A percentile compares a stretch with the other conserved stretches of the same genome.
These are phyloP conservation scores for Allodekkera sacchari DNA, from an alignment of 805 yeast genomes.

Conservation along the genomic window DNA sequence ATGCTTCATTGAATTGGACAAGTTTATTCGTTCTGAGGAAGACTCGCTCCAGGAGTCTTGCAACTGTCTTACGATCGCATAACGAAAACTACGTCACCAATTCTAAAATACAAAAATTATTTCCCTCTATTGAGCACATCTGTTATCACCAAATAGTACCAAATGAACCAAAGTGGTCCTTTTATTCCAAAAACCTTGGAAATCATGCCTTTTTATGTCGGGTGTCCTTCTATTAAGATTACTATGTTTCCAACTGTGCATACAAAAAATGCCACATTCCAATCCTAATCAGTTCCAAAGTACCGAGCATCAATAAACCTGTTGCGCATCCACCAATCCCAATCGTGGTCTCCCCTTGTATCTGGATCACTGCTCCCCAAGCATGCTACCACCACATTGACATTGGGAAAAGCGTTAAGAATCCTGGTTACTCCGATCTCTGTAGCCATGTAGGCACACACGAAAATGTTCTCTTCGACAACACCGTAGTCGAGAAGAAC, in stretches of 20 bases:
- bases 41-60: too few relatives aligned
- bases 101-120: too few relatives aligned
- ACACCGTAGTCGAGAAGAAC: conserved; percentile 79
- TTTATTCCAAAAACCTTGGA: background rate
- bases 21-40: too few relatives aligned
- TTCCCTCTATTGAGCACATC: too few relatives aligned
- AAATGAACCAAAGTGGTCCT: background rate
- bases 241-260: background rate
- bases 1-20: too few relatives aligned
- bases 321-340: conserved; percentile 52
- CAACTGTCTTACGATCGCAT: too few relatives aligned
- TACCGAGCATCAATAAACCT: conserved; percentile 71
- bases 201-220: background rate
- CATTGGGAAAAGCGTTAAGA: conserved; percentile 61
- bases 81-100: too few relatives aligned
- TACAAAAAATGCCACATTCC: background rate
- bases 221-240: background rate
- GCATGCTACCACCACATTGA: conserved; percentile 63
- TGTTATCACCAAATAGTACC: background rate
- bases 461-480: conserved; percentile 47
- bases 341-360: conserved; percentile 24
- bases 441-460: conserved; percentile 68
- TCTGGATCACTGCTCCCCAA: conserved; percentile 33
- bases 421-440: conserved; percentile 72
- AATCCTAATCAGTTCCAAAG: conserved; percentile 50